These are phyloP conservation scores for Peronosclerospora sorghi DNA, from an alignment of 352 stramenopile species.

Conservation along the genomic window DNA sequence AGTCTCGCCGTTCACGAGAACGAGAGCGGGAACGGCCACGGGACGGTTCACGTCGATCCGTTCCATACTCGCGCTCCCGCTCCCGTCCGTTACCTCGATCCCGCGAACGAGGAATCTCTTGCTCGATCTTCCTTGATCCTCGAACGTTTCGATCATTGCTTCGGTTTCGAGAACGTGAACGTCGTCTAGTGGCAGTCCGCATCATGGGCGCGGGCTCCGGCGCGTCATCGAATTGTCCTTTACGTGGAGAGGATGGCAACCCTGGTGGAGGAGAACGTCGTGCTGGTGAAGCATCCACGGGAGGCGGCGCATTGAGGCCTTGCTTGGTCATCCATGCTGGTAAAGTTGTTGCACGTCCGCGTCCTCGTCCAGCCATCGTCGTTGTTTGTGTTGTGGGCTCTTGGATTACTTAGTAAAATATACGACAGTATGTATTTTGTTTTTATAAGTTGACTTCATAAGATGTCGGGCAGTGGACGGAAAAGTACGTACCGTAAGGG, in stretches of 20 bases:
- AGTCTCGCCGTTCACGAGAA: conserved; percentile 17
- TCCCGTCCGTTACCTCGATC: conserved; percentile 9
- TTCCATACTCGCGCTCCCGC: conserved; percentile 1
- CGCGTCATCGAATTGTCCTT: conserved; percentile 64
- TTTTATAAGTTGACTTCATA: neutral
- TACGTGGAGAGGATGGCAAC: conserved; percentile 18
- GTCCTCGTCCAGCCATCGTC: conserved; percentile 69
- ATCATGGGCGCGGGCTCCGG: conserved; percentile 16
- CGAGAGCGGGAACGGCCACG: conserved; percentile 11
- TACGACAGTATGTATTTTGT: neutral
- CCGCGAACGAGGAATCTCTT: conserved; percentile 16
- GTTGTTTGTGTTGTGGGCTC: neutral
- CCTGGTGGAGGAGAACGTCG: no score
- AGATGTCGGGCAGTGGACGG: conserved; percentile 80
- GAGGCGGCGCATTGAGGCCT: conserved; percentile 9
- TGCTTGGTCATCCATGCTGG: conserved; percentile 82
- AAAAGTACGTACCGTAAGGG: conserved; percentile 89
- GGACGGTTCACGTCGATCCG: conserved; percentile 9
- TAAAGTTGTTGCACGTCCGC: conserved; percentile 55
- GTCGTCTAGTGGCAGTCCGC: no score
- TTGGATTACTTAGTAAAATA: neutral
- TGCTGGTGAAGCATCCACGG: conserved; percentile 4
- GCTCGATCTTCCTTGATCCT: neutral
- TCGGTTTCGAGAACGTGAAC: no score
- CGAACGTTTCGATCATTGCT: neutral